A percentile compares a stretch with the other conserved stretches of the same genome.
Conservation (phyloP, 495 filamentous ascomycete species). For the Tuber brumale region DNA sequence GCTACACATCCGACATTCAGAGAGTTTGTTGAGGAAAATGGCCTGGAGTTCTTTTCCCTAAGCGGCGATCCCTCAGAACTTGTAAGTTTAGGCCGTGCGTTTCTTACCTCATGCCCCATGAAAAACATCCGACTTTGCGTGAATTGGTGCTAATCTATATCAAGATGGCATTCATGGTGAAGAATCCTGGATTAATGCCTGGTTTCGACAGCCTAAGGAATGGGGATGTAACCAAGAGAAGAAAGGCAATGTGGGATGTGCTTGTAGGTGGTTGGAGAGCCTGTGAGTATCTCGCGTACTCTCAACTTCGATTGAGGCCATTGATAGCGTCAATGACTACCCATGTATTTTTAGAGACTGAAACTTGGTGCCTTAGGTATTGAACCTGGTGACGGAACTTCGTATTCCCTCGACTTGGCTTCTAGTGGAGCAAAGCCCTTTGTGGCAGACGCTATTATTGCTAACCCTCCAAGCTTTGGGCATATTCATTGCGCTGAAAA, state of each 20-base stretch:
- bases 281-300: conserved; percentile 44
- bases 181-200: conserved; percentile 67
- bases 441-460: conserved; percentile 67
- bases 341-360: not conserved
- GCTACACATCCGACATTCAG: conserved; percentile 65
- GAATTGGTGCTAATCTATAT: conserved; percentile 58
- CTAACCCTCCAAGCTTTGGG: conserved; percentile 62
- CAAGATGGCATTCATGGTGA: conserved; percentile 73
- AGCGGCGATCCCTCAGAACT: conserved; percentile 66
- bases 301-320: not conserved
- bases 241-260: conserved; percentile 58
- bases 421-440: conserved; percentile 45
- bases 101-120: conserved; percentile 66
- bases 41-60: conserved; percentile 61
- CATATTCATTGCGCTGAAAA: conserved; percentile 62
- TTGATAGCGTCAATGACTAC: not conserved
- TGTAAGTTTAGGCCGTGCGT: conserved; percentile 65
- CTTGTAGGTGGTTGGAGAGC: conserved; percentile 57
- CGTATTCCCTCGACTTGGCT: conserved; percentile 18
- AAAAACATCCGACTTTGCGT: conserved; percentile 78
- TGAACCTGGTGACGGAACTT: conserved; percentile 37
- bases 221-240: conserved; percentile 57
- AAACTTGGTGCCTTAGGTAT: conserved; percentile 26
- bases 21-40: conserved; percentile 52
- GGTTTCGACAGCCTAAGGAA: conserved; percentile 57